A percentile compares a stretch with the other conserved stretches of the same genome.
phyloP scores from a whole-genome alignment of 768 basidiomycete species.

The Lactifluus volemus region DNA sequence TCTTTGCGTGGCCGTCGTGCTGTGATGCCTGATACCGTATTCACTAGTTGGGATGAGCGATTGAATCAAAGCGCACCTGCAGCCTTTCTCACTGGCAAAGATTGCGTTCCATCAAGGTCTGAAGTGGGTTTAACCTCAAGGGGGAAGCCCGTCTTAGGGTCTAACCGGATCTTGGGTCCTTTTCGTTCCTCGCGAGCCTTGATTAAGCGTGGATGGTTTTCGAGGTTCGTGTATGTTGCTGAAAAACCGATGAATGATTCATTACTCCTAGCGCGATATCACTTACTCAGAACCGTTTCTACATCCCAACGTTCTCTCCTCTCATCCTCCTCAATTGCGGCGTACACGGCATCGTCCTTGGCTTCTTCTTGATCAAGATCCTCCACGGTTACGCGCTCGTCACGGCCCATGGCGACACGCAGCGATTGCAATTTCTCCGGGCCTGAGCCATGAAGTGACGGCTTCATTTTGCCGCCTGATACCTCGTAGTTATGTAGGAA shows the following conservation, averaged over 20 bases:
- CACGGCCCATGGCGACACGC: slow-evolving; percentile 67
- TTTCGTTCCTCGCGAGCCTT: slow-evolving; percentile 47
- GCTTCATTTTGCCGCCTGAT: slow-evolving; percentile 78
- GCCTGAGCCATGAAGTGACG: slow-evolving; percentile 61
- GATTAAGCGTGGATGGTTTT: slow-evolving; percentile 92
- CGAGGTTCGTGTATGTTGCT: slow-evolving; percentile 96
- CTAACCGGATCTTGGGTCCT: slow-evolving; percentile 57
- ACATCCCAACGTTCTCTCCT: slow-evolving; percentile 88
- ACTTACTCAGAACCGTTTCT: slow-evolving; percentile 88
- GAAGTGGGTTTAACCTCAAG: slow-evolving; percentile 27
- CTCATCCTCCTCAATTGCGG: slow-evolving; percentile 36
- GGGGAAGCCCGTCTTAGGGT: slow-evolving; percentile 74
- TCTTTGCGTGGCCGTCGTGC: slow-evolving; percentile 69
- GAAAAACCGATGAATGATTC: slow-evolving; percentile 9
- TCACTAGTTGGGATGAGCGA: slow-evolving; percentile 19
- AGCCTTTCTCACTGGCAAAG: neutral
- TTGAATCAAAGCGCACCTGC: neutral
- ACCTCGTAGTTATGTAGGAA: slow-evolving; percentile 91
- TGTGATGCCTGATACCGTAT: slow-evolving; percentile 36
- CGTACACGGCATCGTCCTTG: slow-evolving; percentile 35
- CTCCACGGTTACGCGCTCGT: slow-evolving; percentile 43
- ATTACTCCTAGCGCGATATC: neutral
- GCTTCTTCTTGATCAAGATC: slow-evolving; percentile 36
- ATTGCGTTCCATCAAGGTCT: slow-evolving; percentile 19
- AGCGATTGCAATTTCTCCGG: slow-evolving; percentile 75